Evolutionary conservation across 2,329 filamentous ascomycete genomes (phyloP), one percentile per base, ranked within the genome.

Genomic region (Septoria linicola): DNA sequence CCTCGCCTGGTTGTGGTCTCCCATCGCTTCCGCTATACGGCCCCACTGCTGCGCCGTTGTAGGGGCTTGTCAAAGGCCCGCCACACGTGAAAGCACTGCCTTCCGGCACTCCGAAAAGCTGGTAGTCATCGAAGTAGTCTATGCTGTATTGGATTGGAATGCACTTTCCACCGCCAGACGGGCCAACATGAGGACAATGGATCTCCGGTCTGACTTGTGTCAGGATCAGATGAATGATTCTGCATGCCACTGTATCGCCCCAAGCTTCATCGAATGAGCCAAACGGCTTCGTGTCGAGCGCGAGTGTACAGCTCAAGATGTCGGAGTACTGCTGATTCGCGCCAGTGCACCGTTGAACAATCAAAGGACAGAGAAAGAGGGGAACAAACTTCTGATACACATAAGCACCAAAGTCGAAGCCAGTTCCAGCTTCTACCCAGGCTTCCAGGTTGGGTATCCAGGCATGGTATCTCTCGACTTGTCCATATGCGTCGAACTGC

Each of bases 241-340:
- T 63, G 55, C 72, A 76, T 17, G 72, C 71, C 7, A 75, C 60
- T 40, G 73, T 74, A 54, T 76, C 72, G 8, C 70, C 72, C 69
- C 71, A 75, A 1, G 68, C 68, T 53, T 73, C 68, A 44, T 74
- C 70, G 47, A 72, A 75, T 19, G 58, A 69, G 1, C 72, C 73
- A 46, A 70, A 74, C 0, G 60, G 53, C 58, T 73, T 72, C 25
- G 51, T 13, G 4, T 62, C 63, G 31, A 74, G 57, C 4, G 58
- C 44, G 2, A 57, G 34, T 3, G 71, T 59, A 55, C 72, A 74
- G 32, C 71, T 51, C 14, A 50, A 17, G 2, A 51, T 44, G 47
- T 59, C 67, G 7, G 47, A 39, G 60, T 71, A 75, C 46, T 73
- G 68, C 41, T 60, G 55, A 53, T 75, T 69, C 23, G 48, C 19